Percentiles rank a stretch among this genome's conserved stretches.
Evolutionary conservation across 2,329 filamentous ascomycete species (phyloP).

Genomic region (Fusarium mangiferae): DNA sequence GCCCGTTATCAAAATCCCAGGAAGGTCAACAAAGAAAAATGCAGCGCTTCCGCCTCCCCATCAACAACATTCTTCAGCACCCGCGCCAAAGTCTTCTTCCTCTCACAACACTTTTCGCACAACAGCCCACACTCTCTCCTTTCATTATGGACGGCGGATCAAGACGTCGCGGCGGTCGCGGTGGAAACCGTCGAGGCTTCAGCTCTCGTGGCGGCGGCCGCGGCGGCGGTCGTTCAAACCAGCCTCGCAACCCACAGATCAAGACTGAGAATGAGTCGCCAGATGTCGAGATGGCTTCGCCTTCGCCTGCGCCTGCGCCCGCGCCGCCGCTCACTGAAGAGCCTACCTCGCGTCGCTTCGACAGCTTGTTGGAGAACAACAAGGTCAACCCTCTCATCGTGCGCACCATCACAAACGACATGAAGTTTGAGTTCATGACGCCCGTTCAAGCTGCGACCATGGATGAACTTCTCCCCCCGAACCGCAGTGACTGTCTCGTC

Average conservation of each 20-base stretch:
- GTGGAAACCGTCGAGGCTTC: constrained; percentile 3
- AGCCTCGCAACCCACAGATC: not conserved
- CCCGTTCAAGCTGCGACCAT: constrained; percentile 66
- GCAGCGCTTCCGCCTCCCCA: constrained; percentile 12
- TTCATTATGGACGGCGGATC: constrained; percentile 17
- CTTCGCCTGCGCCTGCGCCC: not conserved
- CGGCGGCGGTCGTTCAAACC: not conserved
- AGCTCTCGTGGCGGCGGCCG: not conserved
- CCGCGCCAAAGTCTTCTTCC: not conserved
- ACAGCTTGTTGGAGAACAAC: constrained; percentile 53
- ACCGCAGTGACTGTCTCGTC: constrained; percentile 68
- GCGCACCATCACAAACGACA: constrained; percentile 58
- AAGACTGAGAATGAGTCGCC: not conserved
- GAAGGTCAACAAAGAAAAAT: constrained; percentile 9
- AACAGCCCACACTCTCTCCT: not conserved
- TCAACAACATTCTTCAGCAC: not conserved
- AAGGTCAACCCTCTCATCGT: constrained; percentile 60
- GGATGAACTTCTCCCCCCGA: constrained; percentile 57
- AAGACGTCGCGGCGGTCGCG: constrained; percentile 20
- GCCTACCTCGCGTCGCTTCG: constrained; percentile 58
- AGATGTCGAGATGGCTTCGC: not conserved
- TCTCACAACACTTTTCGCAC: not conserved
- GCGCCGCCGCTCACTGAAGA: constrained; percentile 47
- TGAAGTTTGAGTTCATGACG: constrained; percentile 64
- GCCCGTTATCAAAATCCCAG: constrained; percentile 12